Evolutionary conservation across 805 yeast species (phyloP).

Genomic region (Pichia nakasei): DNA sequence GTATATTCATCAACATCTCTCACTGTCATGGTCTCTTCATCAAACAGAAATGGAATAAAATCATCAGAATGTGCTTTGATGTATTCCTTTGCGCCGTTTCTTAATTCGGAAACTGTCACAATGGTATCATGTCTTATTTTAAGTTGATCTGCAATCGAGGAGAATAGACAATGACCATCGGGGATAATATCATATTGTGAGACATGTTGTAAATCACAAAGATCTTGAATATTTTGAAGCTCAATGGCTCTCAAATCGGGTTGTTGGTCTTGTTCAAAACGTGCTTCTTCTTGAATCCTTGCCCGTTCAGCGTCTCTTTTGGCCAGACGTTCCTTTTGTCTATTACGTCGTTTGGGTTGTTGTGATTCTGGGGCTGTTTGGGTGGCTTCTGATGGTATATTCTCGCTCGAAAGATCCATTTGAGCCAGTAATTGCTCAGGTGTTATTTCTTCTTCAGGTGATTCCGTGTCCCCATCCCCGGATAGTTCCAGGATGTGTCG

Average conservation of each 20-base stretch:
- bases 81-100: slow-evolving; percentile 57
- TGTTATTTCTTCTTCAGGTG: slow-evolving; percentile 16
- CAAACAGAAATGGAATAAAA: slow-evolving; percentile 75
- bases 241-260: slow-evolving; percentile 70
- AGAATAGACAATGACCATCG: slow-evolving; percentile 91
- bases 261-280: slow-evolving; percentile 52
- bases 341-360: slow-evolving; percentile 38
- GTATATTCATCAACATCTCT: slow-evolving; percentile 63
- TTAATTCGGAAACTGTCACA: slow-evolving; percentile 41
- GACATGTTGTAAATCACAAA: slow-evolving; percentile 43
- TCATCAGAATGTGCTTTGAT: slow-evolving; percentile 59
- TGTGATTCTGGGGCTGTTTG: slow-evolving; percentile 20
- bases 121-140: slow-evolving; percentile 37
- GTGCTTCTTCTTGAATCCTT: slow-evolving; percentile 56
- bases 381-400: slow-evolving; percentile 1
- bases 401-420: slow-evolving; percentile 22
- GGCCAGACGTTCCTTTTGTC: slow-evolving; percentile 79
- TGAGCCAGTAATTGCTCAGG: slow-evolving; percentile 63
- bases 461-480: slow-evolving; percentile 10
- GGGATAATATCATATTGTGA: slow-evolving; percentile 65
- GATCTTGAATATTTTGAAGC: slow-evolving; percentile 48
- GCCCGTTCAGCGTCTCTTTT: slow-evolving; percentile 64
- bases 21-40: slow-evolving; percentile 60
- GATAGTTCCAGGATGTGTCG: slow-evolving; percentile 49
- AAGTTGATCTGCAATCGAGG: slow-evolving; percentile 77